Conservation (phyloP, 1,284 basidiomycete species). For the Hypsizygus ulmarius region DNA sequence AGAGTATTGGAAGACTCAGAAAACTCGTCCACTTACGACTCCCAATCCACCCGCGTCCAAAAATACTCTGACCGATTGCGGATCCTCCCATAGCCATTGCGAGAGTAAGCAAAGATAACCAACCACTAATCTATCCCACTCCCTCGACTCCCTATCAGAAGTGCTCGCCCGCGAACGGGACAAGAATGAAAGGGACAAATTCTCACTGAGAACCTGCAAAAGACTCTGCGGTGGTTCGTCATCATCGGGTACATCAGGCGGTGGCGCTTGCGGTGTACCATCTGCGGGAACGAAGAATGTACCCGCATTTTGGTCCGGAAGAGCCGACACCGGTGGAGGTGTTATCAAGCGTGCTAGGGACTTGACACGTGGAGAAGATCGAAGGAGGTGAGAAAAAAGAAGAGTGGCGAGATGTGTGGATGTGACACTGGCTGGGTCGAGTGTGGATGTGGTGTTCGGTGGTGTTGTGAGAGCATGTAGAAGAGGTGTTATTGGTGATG, state of each 20-base stretch:
- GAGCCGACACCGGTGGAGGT: conserved; percentile 40
- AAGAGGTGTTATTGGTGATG: conserved; percentile 58
- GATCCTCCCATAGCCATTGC: conserved; percentile 98
- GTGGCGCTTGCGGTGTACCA: conserved; percentile 35
- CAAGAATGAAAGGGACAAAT: conserved; percentile 67
- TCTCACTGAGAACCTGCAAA: conserved; percentile 70
- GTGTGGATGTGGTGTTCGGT: conserved; percentile 46
- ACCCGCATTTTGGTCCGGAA: conserved; percentile 32
- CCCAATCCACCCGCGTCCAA: conserved; percentile 88
- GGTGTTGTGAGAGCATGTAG: conserved; percentile 58
- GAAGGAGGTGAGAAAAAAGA: conserved; percentile 69
- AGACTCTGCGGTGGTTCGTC: conserved; percentile 69
- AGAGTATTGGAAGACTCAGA: not conserved
- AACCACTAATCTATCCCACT: conserved; percentile 90
- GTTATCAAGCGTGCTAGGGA: conserved; percentile 70
- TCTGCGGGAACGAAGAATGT: conserved; percentile 76
- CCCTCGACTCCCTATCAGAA: conserved; percentile 63
- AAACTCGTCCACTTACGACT: conserved; percentile 59
- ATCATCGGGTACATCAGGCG: conserved; percentile 40
- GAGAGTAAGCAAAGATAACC: conserved; percentile 82
- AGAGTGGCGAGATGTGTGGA: conserved; percentile 68
- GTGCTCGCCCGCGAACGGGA: conserved; percentile 67
- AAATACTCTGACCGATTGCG: conserved; percentile 85
- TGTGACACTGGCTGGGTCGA: conserved; percentile 50
- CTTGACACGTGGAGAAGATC: conserved; percentile 71